Evolutionary conservation across 352 stramenopile species (phyloP).

Genomic region (Globisporangium splendens): DNA sequence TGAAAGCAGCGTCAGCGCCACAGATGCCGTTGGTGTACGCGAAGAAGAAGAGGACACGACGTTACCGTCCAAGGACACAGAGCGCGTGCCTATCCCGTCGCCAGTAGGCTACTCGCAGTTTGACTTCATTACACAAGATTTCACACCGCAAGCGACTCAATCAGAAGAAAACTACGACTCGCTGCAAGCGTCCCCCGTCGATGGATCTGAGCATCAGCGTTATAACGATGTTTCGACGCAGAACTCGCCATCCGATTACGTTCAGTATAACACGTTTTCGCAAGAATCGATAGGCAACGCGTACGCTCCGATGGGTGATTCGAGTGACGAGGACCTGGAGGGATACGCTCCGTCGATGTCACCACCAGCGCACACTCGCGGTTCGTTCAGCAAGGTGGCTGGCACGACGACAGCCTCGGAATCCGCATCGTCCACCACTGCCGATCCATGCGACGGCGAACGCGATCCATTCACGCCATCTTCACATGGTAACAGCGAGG

Average conservation of each 20-base stretch:
- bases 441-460: background rate
- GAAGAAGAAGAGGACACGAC: no score
- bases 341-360: background rate
- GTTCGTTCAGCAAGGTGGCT: background rate
- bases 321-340: constrained; percentile 2
- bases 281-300: constrained; percentile 6
- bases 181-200: background rate
- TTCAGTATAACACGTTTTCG: constrained; percentile 3
- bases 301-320: constrained; percentile 7
- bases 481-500: background rate
- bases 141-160: constrained; percentile 1
- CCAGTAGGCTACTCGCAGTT: constrained; percentile 15
- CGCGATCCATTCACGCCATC: background rate
- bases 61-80: background rate
- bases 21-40: no score
- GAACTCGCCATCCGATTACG: background rate
- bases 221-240: background rate
- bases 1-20: no score
- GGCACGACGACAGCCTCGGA: background rate
- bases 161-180: background rate
- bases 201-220: background rate
- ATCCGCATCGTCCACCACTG: background rate
- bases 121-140: constrained; percentile 10
- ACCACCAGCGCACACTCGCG: background rate
- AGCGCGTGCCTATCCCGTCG: constrained; percentile 4